Base-by-base conservation (phyloP, 2,329 filamentous ascomycete species). In the Ampelomyces quisqualis region DNA sequence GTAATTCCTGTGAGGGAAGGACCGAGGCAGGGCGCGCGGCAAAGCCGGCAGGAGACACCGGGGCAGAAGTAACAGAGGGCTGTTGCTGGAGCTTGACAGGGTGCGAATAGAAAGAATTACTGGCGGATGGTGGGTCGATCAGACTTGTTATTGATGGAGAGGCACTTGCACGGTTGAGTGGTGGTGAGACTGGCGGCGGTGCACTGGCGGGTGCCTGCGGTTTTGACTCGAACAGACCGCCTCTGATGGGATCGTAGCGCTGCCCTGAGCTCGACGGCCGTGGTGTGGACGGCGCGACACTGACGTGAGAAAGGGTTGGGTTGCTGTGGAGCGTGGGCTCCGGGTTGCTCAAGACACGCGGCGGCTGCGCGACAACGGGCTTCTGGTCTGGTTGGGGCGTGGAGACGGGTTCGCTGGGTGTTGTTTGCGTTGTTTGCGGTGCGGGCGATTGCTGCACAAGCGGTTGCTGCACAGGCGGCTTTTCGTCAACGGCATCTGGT, bases 81-180 rank as follows among this genome's bases (percentile, higher is more conserved):
- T 66, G 64, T 30, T 65, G 62, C 40, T 65, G 64, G 27, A 65
- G 51, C 43, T 62, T 62, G 18, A 49, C 51, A 23, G 62, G 46
- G 32, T 63, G 65, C 0, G 59, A 44, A 37, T 65, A 62, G 60
- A 64, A 62, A 21, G 65, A 55, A 47, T 67, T 67, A 60, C 53
- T 60, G 55, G 67, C 61, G 38, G 57, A 67, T 2, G 79, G 78
- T 22, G 85, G 86, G 54, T 95, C 89, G 35, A 96, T 88, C 42
- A 96, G 78, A 69, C 88, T 95, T 5, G 89, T 85, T 54, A 96
- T 95, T 2, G 91, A 91, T 1, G 91, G 90, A 4, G 91, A 96
- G 26, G 86, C 86, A 63, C 87, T 91, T n/a, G 88, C 86, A 39
- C 86, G 81, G 68, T 86, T 85, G 38, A 78, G 59, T 62, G 68